Evolutionary conservation across 2,329 filamentous ascomycete species (phyloP).

Genomic region (Phaeosphaeria sp.): DNA sequence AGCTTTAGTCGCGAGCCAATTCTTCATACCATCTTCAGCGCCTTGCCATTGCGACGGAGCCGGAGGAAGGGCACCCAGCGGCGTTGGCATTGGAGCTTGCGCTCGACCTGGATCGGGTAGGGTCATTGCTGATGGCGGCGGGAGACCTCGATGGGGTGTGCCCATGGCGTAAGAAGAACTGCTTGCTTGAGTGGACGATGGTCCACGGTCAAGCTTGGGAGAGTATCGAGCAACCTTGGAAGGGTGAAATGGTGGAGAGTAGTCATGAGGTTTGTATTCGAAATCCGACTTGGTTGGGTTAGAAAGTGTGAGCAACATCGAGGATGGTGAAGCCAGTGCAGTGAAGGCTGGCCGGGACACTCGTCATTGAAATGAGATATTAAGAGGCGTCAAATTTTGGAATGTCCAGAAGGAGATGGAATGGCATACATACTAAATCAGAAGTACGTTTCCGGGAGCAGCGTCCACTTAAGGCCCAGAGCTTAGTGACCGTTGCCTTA

Average conservation of each 20-base stretch:
- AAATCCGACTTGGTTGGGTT: constrained; percentile 57
- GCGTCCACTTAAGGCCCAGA: constrained; percentile 44
- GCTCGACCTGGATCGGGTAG: constrained; percentile 56
- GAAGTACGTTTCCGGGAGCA: constrained; percentile 42
- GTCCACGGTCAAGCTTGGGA: constrained; percentile 50
- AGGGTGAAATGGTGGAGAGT: constrained; percentile 51
- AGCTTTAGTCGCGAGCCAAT: constrained; percentile 59
- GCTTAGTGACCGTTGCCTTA: constrained; percentile 43
- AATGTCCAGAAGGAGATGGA: constrained; percentile 43
- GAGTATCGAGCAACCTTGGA: constrained; percentile 48
- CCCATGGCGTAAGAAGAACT: constrained; percentile 55
- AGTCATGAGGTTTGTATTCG: constrained; percentile 58
- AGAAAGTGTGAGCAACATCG: constrained; percentile 60
- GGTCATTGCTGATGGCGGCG: constrained; percentile 61
- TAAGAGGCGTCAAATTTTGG: constrained; percentile 33
- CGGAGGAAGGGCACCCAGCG: constrained; percentile 52
- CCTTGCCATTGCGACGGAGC: constrained; percentile 58
- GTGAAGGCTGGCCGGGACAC: constrained; percentile 22
- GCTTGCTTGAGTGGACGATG: constrained; percentile 50
- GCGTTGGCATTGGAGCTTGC: constrained; percentile 42
- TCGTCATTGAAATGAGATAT: constrained; percentile 46
- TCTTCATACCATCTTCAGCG: constrained; percentile 60
- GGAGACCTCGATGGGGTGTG: constrained; percentile 60
- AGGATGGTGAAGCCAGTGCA: constrained; percentile 28
- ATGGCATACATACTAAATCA: constrained; percentile 48